Percentiles rank a stretch among this genome's conserved stretches.
phyloP scores from a whole-genome alignment of 768 basidiomycete genomes.

The Leccinum obscurum region DNA sequence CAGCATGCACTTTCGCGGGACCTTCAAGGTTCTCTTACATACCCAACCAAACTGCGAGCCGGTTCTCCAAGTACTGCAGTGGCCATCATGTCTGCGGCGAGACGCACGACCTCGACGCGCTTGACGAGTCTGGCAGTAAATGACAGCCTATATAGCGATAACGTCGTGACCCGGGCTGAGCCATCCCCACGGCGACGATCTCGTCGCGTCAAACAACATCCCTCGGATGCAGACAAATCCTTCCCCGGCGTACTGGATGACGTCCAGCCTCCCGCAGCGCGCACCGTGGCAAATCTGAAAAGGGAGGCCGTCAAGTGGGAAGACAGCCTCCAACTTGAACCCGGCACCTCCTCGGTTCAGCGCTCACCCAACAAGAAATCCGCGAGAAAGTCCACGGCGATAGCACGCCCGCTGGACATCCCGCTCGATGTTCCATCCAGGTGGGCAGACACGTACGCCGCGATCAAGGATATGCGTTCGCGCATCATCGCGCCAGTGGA shows the following conservation, averaged over 20 bases:
- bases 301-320: not conserved
- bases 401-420: conserved; percentile 49
- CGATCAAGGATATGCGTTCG: conserved; percentile 76
- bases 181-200: conserved; percentile 21
- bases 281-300: not conserved
- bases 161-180: conserved; percentile 35
- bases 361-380: conserved; percentile 23
- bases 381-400: conserved; percentile 55
- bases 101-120: conserved; percentile 31
- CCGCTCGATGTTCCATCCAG: conserved; percentile 66
- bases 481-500: conserved; percentile 84
- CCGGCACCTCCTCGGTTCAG: too few species aligned
- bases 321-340: not conserved
- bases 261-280: not conserved
- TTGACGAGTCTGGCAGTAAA: conserved; percentile 37
- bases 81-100: not conserved
- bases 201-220: conserved; percentile 34
- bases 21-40: too few species aligned
- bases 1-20: too few species aligned
- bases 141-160: conserved; percentile 42
- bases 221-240: conserved; percentile 2
- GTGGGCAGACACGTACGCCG: conserved; percentile 71
- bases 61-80: too few species aligned
- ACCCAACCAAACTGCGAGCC: too few species aligned
- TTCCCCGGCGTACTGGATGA: not conserved